These are phyloP conservation scores for Dicorynia guianensis DNA, from an alignment of 306 rosid species.

Conservation along the genomic window DNA sequence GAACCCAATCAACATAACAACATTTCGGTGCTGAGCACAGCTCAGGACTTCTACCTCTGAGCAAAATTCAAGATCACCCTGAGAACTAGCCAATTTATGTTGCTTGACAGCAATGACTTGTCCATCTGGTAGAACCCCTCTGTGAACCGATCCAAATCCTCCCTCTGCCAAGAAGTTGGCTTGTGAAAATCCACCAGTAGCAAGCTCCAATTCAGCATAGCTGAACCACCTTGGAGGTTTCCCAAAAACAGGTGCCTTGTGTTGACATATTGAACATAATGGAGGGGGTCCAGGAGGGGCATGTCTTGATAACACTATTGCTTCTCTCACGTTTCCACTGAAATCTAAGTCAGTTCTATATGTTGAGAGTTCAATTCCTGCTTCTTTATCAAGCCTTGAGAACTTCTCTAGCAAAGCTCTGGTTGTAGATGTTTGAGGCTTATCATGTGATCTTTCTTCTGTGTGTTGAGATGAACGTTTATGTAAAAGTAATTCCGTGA, in stretches of 20 bases:
- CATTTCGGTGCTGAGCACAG: conserved; percentile 98
- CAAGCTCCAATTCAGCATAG: conserved; percentile 91
- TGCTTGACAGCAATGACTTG: conserved; percentile 98
- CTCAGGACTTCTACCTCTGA: conserved; percentile 98
- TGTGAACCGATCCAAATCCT: conserved; percentile 95
- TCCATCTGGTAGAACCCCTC: conserved; percentile 92
- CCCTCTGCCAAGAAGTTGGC: conserved; percentile 99
- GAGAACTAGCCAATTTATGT: conserved; percentile 97
- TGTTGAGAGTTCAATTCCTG: conserved; percentile 60
- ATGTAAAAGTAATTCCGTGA: conserved; percentile 65
- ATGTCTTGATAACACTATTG: conserved; percentile 75
- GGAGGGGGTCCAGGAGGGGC: conserved; percentile 94
- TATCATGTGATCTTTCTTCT: conserved; percentile 57
- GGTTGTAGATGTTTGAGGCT: conserved; percentile 58
- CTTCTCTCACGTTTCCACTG: conserved; percentile 87
- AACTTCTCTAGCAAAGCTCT: conserved; percentile 68
- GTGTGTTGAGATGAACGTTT: conserved; percentile 53
- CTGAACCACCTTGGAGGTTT: conserved; percentile 97
- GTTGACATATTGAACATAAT: conserved; percentile 94
- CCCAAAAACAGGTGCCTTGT: conserved; percentile 97
- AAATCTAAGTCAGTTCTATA: conserved; percentile 60
- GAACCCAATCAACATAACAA: conserved; percentile 96
- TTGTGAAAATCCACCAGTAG: conserved; percentile 92
- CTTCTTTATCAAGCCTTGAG: conserved; percentile 70
- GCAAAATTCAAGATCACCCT: conserved; percentile 94